Evolutionary conservation across 352 stramenopile genomes (phyloP).

Genomic region (Phytophthora sansomeana): DNA sequence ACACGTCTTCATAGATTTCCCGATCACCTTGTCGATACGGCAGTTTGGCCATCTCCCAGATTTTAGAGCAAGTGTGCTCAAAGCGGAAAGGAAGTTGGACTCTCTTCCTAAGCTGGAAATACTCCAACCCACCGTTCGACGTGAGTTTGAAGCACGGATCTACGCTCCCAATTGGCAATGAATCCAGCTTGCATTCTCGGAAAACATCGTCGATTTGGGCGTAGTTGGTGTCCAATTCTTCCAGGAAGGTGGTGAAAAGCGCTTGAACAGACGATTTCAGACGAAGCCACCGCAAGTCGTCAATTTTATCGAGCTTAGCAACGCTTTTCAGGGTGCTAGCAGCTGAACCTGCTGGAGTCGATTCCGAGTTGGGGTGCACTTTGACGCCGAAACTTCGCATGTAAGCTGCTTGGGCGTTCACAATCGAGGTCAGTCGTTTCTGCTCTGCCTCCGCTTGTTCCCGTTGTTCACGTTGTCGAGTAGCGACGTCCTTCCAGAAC

Average conservation of each 20-base stretch:
- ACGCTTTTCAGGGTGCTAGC: too few species aligned
- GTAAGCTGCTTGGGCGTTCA: too few species aligned
- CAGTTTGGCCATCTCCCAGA: constrained; percentile 13
- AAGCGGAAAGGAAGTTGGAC: constrained; percentile 24
- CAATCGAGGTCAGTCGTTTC: constrained; percentile 8
- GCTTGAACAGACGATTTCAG: too few species aligned
- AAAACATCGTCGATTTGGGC: too few species aligned
- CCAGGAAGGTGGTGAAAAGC: too few species aligned
- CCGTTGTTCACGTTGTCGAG: too few species aligned
- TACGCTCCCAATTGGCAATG: background rate
- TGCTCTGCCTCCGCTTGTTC: constrained; percentile 30
- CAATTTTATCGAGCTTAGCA: too few species aligned
- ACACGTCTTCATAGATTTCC: constrained; percentile 19
- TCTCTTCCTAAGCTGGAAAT: constrained; percentile 22
- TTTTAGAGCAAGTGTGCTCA: constrained; percentile 9
- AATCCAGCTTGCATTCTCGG: constrained; percentile 11
- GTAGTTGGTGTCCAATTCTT: too few species aligned
- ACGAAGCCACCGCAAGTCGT: too few species aligned
- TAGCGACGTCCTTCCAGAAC: too few species aligned
- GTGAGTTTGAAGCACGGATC: background rate
- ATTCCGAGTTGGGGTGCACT: too few species aligned
- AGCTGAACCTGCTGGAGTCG: background rate
- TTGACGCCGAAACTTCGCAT: too few species aligned
- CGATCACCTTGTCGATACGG: constrained; percentile 15
- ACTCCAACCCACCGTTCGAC: constrained; percentile 4